phyloP scores from a whole-genome alignment of 2,329 filamentous ascomycete genomes.

The Blumeria hordei region DNA sequence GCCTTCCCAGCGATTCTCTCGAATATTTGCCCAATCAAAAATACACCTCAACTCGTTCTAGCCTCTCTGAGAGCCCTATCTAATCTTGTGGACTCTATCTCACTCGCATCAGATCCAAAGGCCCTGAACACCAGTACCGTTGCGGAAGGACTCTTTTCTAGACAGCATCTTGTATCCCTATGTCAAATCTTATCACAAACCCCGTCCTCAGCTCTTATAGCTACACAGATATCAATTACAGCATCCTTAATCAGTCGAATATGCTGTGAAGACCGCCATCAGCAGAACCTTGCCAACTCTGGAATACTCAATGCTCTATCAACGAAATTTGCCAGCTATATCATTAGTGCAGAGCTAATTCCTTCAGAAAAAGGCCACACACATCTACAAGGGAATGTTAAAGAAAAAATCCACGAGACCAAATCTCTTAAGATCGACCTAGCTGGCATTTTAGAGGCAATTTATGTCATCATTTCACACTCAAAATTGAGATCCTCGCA shows the following conservation, averaged over 20 bases:
- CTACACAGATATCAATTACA: conserved; percentile 37
- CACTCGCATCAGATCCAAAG: conserved; percentile 26
- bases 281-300: conserved; percentile 42
- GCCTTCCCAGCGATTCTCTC: conserved; percentile 46
- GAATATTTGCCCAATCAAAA: conserved; percentile 39
- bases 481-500: conserved; percentile 59
- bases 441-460: conserved; percentile 49
- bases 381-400: conserved; percentile 27
- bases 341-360: conserved; percentile 43
- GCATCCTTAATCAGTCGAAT: conserved; percentile 29
- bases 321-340: conserved; percentile 44
- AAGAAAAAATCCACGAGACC: conserved; percentile 33
- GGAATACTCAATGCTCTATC: conserved; percentile 62
- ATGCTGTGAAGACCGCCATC: conserved; percentile 48
- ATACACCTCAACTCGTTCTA: conserved; percentile 40
- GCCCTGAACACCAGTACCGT: conserved; percentile 26
- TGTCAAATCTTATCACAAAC: conserved; percentile 38
- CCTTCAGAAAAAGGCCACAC: conserved; percentile 35
- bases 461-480: conserved; percentile 51
- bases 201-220: conserved; percentile 24
- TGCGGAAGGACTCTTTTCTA: conserved; percentile 39
- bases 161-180: conserved; percentile 35
- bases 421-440: conserved; percentile 35
- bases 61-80: conserved; percentile 53
- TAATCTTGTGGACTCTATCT: conserved; percentile 41